phyloP scores from a whole-genome alignment of 1,284 basidiomycete species.

The Xerocomus nothofagi region DNA sequence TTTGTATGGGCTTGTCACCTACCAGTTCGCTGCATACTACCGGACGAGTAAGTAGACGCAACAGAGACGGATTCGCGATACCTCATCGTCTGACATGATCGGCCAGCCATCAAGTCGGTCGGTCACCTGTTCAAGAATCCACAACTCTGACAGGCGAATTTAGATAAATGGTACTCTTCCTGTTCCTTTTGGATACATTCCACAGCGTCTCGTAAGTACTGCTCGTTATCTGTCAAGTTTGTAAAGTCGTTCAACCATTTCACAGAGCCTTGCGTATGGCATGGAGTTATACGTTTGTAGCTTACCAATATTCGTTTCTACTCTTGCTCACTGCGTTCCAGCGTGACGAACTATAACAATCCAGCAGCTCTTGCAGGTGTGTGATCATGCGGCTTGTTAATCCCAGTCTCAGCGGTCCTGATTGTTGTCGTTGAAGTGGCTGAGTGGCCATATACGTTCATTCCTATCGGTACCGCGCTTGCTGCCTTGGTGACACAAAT shows the following conservation, averaged over 20 bases:
- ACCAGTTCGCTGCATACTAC: slow-evolving; percentile 47
- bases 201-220: slow-evolving; percentile 37
- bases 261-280: slow-evolving; percentile 17
- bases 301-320: neutral
- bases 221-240: neutral
- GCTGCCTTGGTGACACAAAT: slow-evolving; percentile 46
- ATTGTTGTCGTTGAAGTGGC: neutral
- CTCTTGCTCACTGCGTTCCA: slow-evolving; percentile 1
- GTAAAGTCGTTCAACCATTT: neutral
- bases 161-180: slow-evolving; percentile 39
- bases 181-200: slow-evolving; percentile 45
- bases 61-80: neutral
- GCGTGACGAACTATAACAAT: slow-evolving; percentile 13
- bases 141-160: neutral
- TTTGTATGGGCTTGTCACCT: slow-evolving; percentile 49
- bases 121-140: neutral
- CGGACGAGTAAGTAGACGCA: slow-evolving; percentile 37
- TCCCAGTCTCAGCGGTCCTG: neutral
- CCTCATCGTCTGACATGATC: slow-evolving; percentile 37
- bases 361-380: slow-evolving; percentile 8
- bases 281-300: slow-evolving; percentile 18
- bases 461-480: slow-evolving; percentile 42
- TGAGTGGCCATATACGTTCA: slow-evolving; percentile 44
- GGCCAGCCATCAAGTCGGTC: slow-evolving; percentile 21
- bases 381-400: neutral